phyloP scores from a whole-genome alignment of 768 basidiomycete species.

The Termitomyces sp. region DNA sequence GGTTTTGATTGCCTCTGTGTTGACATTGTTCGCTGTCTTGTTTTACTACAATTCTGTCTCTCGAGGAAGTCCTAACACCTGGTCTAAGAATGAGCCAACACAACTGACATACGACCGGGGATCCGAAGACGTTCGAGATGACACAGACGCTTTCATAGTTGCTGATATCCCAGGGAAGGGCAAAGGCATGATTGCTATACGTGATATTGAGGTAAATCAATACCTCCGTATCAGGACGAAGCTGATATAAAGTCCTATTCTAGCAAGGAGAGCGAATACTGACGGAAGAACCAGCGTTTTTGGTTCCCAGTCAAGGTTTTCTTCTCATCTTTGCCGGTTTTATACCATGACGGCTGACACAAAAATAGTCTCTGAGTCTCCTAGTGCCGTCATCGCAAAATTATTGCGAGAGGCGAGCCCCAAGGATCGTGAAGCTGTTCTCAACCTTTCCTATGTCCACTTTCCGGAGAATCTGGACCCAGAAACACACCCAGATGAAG shows the following conservation, averaged over 20 bases:
- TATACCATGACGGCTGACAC: not conserved
- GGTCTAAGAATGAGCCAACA: not conserved
- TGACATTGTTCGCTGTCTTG: not conserved
- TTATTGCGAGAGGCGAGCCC: slow-evolving; percentile 31
- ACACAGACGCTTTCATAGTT: slow-evolving; percentile 30
- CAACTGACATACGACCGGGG: not conserved
- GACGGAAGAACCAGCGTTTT: slow-evolving; percentile 52
- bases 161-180: slow-evolving; percentile 52
- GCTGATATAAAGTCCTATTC: not conserved
- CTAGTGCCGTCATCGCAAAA: slow-evolving; percentile 38
- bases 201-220: slow-evolving; percentile 46
- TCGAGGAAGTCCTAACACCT: not conserved
- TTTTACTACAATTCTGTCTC: slow-evolving; percentile 5
- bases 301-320: slow-evolving; percentile 46
- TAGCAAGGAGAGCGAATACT: slow-evolving; percentile 59
- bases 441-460: slow-evolving; percentile 55
- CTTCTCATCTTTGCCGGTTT: slow-evolving; percentile 15
- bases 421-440: slow-evolving; percentile 38
- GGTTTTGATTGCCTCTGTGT: not conserved
- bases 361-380: slow-evolving; percentile 40
- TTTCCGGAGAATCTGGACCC: slow-evolving; percentile 41
- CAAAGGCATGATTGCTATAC: slow-evolving; percentile 49
- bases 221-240: not conserved
- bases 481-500: slow-evolving; percentile 33
- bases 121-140: not conserved